These are phyloP conservation scores for Colletotrichum sidae DNA, from an alignment of 2,329 filamentous ascomycete genomes.

Conservation along the genomic window DNA sequence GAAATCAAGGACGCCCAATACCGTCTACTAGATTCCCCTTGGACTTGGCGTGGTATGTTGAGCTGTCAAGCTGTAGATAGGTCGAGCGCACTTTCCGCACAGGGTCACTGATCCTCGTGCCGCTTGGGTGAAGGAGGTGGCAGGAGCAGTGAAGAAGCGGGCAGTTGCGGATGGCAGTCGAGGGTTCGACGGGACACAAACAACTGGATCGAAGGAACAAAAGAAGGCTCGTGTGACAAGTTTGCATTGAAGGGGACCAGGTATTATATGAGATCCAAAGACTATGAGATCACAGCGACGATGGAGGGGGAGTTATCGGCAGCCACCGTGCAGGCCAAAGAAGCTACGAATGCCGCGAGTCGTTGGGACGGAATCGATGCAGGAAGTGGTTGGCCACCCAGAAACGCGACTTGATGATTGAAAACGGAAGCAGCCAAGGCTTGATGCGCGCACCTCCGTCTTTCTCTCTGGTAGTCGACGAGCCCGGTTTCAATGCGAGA, in stretches of 20 bases:
- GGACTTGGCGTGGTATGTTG: conserved; percentile 27
- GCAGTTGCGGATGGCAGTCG: not conserved
- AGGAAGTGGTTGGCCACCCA: conserved; percentile 27
- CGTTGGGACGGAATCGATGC: conserved; percentile 28
- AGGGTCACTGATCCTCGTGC: not conserved
- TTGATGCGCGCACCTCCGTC: conserved; percentile 21
- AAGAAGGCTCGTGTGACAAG: not conserved
- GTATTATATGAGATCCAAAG: conserved; percentile 26
- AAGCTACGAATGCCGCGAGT: conserved; percentile 20
- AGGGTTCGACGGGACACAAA: conserved; percentile 9
- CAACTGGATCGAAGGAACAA: conserved; percentile 12
- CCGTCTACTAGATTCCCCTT: conserved; percentile 24
- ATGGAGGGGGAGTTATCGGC: conserved; percentile 5
- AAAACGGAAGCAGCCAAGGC: conserved; percentile 36
- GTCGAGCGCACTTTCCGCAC: conserved; percentile 20
- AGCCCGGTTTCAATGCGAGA: conserved; percentile 33
- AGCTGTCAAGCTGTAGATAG: conserved; percentile 32
- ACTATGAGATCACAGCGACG: not conserved
- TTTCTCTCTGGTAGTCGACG: conserved; percentile 28
- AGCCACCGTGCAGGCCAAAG: conserved; percentile 14
- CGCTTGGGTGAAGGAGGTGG: not conserved
- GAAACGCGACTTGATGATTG: conserved; percentile 25
- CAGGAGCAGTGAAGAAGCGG: not conserved
- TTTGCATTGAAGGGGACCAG: conserved; percentile 9
- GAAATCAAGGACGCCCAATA: not conserved